These are phyloP conservation scores for Trifolium subterraneum DNA, from an alignment of 306 rosid genomes.

Conservation along the genomic window DNA sequence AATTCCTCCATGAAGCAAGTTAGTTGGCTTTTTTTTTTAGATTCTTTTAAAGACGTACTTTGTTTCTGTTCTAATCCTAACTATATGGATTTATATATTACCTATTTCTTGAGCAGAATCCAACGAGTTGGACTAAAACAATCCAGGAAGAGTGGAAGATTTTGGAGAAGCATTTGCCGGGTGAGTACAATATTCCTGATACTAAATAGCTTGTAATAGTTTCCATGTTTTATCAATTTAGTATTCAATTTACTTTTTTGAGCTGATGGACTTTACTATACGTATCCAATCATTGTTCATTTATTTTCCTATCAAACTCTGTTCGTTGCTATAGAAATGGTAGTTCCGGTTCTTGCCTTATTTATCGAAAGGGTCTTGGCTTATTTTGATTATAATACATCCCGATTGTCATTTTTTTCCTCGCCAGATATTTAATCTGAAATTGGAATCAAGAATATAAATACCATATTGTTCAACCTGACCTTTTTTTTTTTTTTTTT, in stretches of 20 bases:
- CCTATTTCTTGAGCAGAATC: slow-evolving; percentile 53
- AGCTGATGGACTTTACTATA: slow-evolving; percentile 14
- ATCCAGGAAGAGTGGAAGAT: slow-evolving; percentile 86
- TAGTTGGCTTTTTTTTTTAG: not conserved
- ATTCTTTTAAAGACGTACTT: slow-evolving; percentile 16
- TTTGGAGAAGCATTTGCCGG: slow-evolving; percentile 80
- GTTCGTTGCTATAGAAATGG: slow-evolving; percentile 8
- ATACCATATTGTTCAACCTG: slow-evolving; percentile 16
- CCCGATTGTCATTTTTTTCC: not conserved
- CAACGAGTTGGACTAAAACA: slow-evolving; percentile 64
- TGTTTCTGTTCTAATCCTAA: slow-evolving; percentile 19
- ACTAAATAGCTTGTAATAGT: slow-evolving; percentile 26
- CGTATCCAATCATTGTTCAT: not conserved
- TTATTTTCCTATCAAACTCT: not conserved
- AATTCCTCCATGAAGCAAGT: slow-evolving; percentile 59
- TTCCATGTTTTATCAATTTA: not conserved
- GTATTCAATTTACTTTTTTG: slow-evolving; percentile 10
- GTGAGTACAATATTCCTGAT: slow-evolving; percentile 47
- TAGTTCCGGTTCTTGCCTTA: not conserved
- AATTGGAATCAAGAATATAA: not conserved
- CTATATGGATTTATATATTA: slow-evolving; percentile 17
- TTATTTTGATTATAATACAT: not conserved
- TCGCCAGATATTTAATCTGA: slow-evolving; percentile 10
- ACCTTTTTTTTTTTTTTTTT: not conserved
- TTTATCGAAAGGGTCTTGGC: not conserved